Base-by-base conservation (phyloP, 1,284 basidiomycete species). In the Rhodotorula mucilaginosa region DNA sequence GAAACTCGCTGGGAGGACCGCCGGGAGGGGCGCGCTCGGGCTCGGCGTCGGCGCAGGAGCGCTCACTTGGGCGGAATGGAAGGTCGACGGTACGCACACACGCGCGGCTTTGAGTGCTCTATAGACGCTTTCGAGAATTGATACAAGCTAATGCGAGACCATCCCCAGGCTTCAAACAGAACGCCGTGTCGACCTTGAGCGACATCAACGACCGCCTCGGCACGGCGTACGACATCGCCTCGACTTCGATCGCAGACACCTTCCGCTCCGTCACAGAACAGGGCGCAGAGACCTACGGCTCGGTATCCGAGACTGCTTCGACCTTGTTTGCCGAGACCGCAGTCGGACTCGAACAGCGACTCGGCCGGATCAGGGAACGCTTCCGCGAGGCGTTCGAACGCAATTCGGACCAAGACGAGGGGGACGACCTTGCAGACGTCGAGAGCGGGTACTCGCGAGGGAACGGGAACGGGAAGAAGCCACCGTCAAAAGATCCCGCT, bases 21-120 rank as follows among this genome's bases (percentile, higher is more conserved):
- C 74, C 0, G 70, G 72, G 0, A 29, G 75, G 19, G 71, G 74
- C 12, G 75, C 56, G 2, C 51, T 77, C 21, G 74, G 71, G 5
- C 65, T 75, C 3, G 75, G 75, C 0, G 87, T 93, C 31, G 92
- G 93, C 18, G 93, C 90, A 1, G 93, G 93, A n/a, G 89, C 91
- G 0, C 83, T 94, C 68, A 91, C 90, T 10, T 96, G 95, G 81
- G 93, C 92, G 23, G 93, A 93, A 80, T 95, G 93, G 84, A 93
- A 92, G 83, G 88, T 94, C 78, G 93, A 97, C 84, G 91, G 93
- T 92, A 72, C 76, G 87, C 82, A 10, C 19, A n/a, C n/a, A n/a
- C 23, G n/a, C n/a, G 7, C 52, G 13, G 2, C 1, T 31, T 59
- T 21, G 8, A 23, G 2, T 3, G 29, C 31, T 18, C 54, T 65